A percentile compares a stretch with the other conserved stretches of the same genome.
phyloP scores from a whole-genome alignment of 768 basidiomycete species.

The Agrocybe pediades region DNA sequence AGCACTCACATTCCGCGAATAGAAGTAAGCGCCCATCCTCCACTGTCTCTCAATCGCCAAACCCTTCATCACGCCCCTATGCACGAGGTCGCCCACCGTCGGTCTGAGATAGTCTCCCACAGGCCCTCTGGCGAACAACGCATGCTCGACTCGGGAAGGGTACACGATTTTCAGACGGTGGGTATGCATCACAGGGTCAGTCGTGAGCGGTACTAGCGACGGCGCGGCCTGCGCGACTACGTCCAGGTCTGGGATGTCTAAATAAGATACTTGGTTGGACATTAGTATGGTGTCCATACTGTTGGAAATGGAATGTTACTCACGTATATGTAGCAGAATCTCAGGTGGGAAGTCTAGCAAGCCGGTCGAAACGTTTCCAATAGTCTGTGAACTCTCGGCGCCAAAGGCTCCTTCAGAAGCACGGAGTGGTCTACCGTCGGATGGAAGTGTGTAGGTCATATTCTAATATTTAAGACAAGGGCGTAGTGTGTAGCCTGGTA shows the following conservation, averaged over 20 bases:
- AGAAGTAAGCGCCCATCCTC: conserved; percentile 67
- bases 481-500: too few relatives aligned
- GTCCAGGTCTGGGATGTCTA: conserved; percentile 74
- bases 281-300: background rate
- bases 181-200: conserved; percentile 66
- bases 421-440: too few relatives aligned
- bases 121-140: conserved; percentile 59
- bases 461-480: too few relatives aligned
- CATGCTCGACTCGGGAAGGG: conserved; percentile 69
- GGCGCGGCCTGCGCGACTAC: conserved; percentile 50
- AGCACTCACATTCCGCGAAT: conserved; percentile 55
- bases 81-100: conserved; percentile 65
- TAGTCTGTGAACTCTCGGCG: background rate
- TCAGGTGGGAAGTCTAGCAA: conserved; percentile 54
- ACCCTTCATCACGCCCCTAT: conserved; percentile 71
- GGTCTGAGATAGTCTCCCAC: conserved; percentile 62
- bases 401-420: too few relatives aligned
- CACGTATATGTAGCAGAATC: conserved; percentile 59
- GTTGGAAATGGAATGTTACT: conserved; percentile 20
- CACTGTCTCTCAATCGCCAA: conserved; percentile 66
- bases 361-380: conserved; percentile 7
- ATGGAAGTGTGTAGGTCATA: too few relatives aligned
- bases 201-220: conserved; percentile 48
- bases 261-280: conserved; percentile 54
- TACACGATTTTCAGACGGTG: conserved; percentile 60